Evolutionary conservation across 257 asterid species (phyloP).

Genomic region (Oldenlandia corymbosa): DNA sequence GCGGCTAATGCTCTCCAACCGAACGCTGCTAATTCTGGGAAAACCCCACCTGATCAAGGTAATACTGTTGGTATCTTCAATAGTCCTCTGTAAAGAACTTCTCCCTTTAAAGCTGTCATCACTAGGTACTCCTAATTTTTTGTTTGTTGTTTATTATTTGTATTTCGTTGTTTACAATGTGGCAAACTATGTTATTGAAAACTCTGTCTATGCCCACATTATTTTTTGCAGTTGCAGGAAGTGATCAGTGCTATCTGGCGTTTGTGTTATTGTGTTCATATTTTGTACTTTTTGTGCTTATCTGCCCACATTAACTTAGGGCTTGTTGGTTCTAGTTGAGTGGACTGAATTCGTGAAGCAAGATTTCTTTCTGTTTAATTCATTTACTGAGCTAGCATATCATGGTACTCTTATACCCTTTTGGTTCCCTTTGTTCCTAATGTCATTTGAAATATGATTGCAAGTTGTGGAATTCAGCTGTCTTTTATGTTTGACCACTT

Average conservation of each 20-base stretch:
- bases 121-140: neutral
- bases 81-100: neutral
- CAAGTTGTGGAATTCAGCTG: neutral
- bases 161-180: no score
- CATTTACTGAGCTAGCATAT: no score
- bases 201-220: no score
- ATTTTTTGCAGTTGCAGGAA: neutral
- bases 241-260: neutral
- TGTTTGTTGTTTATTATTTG: neutral
- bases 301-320: neutral
- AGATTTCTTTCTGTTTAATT: no score
- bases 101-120: neutral
- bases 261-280: no score
- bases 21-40: constrained; percentile 47
- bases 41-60: constrained; percentile 67
- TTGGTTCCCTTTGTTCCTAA: neutral
- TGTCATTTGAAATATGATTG: neutral
- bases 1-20: constrained; percentile 43
- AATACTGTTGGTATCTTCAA: neutral
- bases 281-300: no score
- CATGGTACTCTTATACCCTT: no score
- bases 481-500: no score
- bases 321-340: neutral
- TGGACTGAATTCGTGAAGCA: neutral
- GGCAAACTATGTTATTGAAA: no score